Base-by-base conservation (phyloP, 2,329 filamentous ascomycete species). In the Penicillium sp. region DNA sequence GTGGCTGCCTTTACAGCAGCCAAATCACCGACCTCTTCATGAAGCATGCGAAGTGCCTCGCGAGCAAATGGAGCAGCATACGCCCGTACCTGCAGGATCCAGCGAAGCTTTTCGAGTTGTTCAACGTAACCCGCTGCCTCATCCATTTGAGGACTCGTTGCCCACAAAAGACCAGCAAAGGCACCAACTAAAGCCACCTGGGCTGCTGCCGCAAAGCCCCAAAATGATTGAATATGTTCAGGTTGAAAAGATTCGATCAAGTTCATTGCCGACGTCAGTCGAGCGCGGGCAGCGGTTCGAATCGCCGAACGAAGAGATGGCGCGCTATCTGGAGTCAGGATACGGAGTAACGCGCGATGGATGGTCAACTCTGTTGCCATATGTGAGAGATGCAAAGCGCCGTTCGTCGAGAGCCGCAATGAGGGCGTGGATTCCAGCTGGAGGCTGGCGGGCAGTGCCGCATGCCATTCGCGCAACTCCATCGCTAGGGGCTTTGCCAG, bases 381-480 rank as follows among this genome's bases (percentile, higher is more conserved):
- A n/a, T 38, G 35, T 0, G 35, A 38, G 17, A 38, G 35, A 38
- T 38, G 35, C 35, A 38, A 38, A 6, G 35, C 35, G 7, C 35
- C 17, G 17, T 38, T 38, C 17, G 35, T 38, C 35, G 35, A 38
- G 7, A 38, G 35, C 35, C 35, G 17, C 17, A 38, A 38, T 38
- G 35, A 38, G 35, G 35, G 35, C 3, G 35, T n/a, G 2, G 25
- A 46, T 37, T 58, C 57, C 15, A 61, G 48, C n/a, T 59, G 54
- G 15, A 62, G 49, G 13, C 40, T 47, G 12, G 35, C 29, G 6
- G 59, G 59, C 19, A 62, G 33, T 19, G 23, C 31, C n/a, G 38
- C 53, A 37, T 62, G 49, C 59, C 59, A 62, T 17, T 59, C 37
- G n/a, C 53, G 50, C 29, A 62, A 27, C 46, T 54, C 46, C 41